Percentiles rank a stretch among this genome's conserved stretches.
Evolutionary conservation across 2,329 filamentous ascomycete genomes (phyloP).

Genomic region (Escovopsis weberi): DNA sequence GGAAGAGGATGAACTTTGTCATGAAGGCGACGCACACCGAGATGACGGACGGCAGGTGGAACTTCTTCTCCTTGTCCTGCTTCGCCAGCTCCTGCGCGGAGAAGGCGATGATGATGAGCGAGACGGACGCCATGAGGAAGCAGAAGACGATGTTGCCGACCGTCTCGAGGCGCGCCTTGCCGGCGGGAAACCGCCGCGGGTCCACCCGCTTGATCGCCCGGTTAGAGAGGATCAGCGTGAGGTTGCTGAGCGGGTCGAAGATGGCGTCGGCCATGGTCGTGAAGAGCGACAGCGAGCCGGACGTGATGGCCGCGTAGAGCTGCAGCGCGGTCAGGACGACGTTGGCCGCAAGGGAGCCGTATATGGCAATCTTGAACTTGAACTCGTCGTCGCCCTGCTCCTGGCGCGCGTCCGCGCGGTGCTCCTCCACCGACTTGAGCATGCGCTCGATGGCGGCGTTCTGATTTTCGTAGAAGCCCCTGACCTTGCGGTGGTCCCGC

Average conservation of each 20-base stretch:
- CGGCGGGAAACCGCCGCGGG: conserved; percentile 71
- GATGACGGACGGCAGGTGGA: conserved; percentile 72
- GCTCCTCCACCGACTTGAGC: conserved; percentile 85
- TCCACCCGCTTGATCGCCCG: conserved; percentile 83
- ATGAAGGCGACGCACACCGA: conserved; percentile 71
- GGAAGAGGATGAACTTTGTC: conserved; percentile 71
- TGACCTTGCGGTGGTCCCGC: conserved; percentile 39
- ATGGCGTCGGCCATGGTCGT: conserved; percentile 94
- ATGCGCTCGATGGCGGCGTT: conserved; percentile 89
- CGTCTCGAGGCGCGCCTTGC: conserved; percentile 88
- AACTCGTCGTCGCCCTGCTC: conserved; percentile 70
- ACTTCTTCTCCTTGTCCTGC: conserved; percentile 42
- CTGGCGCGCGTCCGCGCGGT: conserved; percentile 66
- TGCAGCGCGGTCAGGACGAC: conserved; percentile 66
- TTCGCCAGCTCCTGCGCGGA: conserved; percentile 55
- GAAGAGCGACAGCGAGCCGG: conserved; percentile 85
- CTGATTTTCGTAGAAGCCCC: conserved; percentile 76
- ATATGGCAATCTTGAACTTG: conserved; percentile 52
- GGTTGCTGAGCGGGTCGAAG: conserved; percentile 82
- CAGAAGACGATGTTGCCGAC: conserved; percentile 94
- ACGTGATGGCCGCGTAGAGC: conserved; percentile 75
- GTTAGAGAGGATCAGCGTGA: conserved; percentile 74
- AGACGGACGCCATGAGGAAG: conserved; percentile 89
- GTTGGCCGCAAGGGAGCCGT: conserved; percentile 64
- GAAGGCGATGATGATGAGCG: conserved; percentile 82